These are phyloP conservation scores for Tulasnella sp. DNA, from an alignment of 768 basidiomycete genomes.

Conservation along the genomic window DNA sequence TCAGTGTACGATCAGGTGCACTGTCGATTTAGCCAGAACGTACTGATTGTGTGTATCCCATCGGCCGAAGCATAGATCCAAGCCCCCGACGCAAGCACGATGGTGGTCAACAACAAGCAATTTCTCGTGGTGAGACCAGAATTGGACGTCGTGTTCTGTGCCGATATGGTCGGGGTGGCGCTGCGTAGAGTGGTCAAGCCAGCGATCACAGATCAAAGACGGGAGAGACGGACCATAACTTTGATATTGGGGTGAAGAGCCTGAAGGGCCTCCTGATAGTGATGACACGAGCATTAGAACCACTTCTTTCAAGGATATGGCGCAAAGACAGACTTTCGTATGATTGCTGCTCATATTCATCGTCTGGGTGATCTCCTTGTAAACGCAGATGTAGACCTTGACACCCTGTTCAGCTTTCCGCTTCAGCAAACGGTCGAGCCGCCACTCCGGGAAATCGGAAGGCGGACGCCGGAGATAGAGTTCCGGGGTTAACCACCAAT, in stretches of 20 bases:
- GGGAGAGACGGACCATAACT: slow-evolving; percentile 38
- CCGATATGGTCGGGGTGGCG: slow-evolving; percentile 86
- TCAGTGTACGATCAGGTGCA: background rate
- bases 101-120: slow-evolving; percentile 80
- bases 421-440: slow-evolving; percentile 72
- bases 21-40: background rate
- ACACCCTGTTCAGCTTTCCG: slow-evolving; percentile 89
- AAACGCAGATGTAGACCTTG: slow-evolving; percentile 80
- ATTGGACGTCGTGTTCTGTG: slow-evolving; percentile 54
- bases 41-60: slow-evolving; percentile 84
- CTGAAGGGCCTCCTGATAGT: slow-evolving; percentile 48
- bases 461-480: slow-evolving; percentile 89
- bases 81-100: slow-evolving; percentile 76
- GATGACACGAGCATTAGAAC: background rate
- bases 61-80: slow-evolving; percentile 92
- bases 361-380: slow-evolving; percentile 92
- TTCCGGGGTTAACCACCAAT: slow-evolving; percentile 83
- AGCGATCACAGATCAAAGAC: background rate
- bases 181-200: background rate
- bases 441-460: slow-evolving; percentile 71
- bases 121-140: slow-evolving; percentile 93
- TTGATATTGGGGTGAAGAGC: slow-evolving; percentile 76
- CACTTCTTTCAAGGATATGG: too few relatives aligned
- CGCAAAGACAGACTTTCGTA: slow-evolving; percentile 47
- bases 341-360: slow-evolving; percentile 83